Evolutionary conservation across 1,139 yeast genomes (phyloP).

Genomic region (Chernovozyma aurita): DNA sequence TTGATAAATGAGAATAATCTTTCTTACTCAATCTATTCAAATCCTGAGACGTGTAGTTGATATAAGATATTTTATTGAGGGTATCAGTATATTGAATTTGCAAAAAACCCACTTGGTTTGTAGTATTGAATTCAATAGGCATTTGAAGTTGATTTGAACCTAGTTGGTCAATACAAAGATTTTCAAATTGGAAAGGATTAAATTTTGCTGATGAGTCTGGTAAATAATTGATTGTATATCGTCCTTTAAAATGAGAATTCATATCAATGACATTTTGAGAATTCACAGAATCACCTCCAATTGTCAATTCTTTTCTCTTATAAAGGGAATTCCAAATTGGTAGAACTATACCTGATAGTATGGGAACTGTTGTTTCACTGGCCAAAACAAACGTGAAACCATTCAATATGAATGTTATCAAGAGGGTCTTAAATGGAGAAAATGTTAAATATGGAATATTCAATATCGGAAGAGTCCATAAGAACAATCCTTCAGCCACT

Average conservation of each 20-base stretch:
- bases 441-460: constrained; percentile 72
- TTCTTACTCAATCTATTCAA: constrained; percentile 40
- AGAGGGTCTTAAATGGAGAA: constrained; percentile 47
- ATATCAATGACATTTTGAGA: constrained; percentile 49
- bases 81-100: constrained; percentile 64
- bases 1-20: constrained; percentile 36
- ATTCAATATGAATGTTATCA: constrained; percentile 35
- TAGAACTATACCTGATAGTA: constrained; percentile 27
- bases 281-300: constrained; percentile 54
- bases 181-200: constrained; percentile 65
- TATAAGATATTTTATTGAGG: constrained; percentile 40
- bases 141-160: constrained; percentile 27
- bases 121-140: constrained; percentile 80
- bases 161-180: constrained; percentile 44
- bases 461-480: constrained; percentile 67
- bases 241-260: constrained; percentile 77
- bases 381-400: constrained; percentile 39
- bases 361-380: constrained; percentile 33
- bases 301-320: constrained; percentile 56
- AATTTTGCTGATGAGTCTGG: constrained; percentile 89
- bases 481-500: constrained; percentile 63
- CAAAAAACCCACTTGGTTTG: constrained; percentile 64
- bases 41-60: constrained; percentile 57
- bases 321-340: constrained; percentile 48
- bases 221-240: constrained; percentile 76